Percentiles rank a stretch among this genome's conserved stretches.
Conservation (phyloP, 2,329 filamentous ascomycete genomes). For the Moelleriella libera region DNA sequence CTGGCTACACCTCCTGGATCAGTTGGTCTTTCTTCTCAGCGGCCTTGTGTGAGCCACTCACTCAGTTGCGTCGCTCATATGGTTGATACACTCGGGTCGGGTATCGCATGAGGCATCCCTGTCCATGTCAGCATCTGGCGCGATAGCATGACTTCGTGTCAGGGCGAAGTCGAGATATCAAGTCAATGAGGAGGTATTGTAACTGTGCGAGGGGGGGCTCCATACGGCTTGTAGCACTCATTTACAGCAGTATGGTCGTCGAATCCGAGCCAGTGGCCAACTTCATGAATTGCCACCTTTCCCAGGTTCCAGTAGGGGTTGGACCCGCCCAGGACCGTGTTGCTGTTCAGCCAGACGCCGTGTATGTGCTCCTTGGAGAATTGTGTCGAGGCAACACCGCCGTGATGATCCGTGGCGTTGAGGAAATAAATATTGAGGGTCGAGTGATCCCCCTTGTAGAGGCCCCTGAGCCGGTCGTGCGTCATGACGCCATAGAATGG, state of each 20-base stretch:
- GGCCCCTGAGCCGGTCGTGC: not conserved
- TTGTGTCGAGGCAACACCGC: not conserved
- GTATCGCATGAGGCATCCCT: not conserved
- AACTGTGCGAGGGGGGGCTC: not conserved
- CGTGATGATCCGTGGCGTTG: not conserved
- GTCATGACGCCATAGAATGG: not conserved
- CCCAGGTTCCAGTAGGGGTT: not conserved
- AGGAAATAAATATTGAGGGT: not conserved
- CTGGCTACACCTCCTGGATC: not conserved
- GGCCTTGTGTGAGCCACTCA: not conserved
- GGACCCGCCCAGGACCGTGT: not conserved
- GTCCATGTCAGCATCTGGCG: not conserved
- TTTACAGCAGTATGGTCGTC: not conserved
- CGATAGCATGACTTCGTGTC: not conserved
- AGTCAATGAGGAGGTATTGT: not conserved
- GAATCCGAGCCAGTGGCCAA: not conserved
- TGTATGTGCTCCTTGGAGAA: not conserved
- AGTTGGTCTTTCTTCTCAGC: not conserved
- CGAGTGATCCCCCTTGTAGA: not conserved
- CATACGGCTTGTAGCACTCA: not conserved
- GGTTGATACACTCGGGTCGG: not conserved
- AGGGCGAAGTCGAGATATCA: not conserved
- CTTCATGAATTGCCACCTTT: not conserved
- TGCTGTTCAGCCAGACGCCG: not conserved
- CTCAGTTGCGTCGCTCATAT: not conserved